Evolutionary conservation across 345 rosid genomes (phyloP).

Genomic region (Viola odorata): DNA sequence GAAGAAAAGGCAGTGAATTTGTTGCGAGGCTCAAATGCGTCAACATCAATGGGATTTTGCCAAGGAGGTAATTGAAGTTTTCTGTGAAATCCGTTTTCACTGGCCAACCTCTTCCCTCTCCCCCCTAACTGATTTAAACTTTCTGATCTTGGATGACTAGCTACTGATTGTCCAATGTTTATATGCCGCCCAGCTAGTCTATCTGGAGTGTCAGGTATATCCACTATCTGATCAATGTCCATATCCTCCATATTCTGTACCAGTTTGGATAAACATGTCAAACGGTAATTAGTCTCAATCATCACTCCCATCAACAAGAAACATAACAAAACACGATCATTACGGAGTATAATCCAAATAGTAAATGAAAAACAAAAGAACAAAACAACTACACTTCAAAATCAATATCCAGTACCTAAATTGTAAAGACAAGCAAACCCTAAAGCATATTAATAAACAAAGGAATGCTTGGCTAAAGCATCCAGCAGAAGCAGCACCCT

Average conservation of each 20-base stretch:
- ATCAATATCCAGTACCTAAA: neutral
- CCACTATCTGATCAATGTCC: conserved; percentile 55
- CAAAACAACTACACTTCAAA: neutral
- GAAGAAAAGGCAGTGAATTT: conserved; percentile 20
- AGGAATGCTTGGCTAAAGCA: neutral
- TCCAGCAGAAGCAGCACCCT: neutral
- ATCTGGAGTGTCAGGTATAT: conserved; percentile 82
- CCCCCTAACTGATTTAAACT: conserved; percentile 21
- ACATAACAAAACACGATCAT: too few relatives aligned
- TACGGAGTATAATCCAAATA: too few relatives aligned
- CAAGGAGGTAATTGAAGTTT: conserved; percentile 23
- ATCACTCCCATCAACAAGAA: too few relatives aligned
- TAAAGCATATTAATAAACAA: neutral
- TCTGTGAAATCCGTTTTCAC: conserved; percentile 27
- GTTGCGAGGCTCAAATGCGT: conserved; percentile 24
- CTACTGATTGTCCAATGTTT: conserved; percentile 23
- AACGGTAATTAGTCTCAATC: too few relatives aligned
- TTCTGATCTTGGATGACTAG: conserved; percentile 29
- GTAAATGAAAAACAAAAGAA: neutral
- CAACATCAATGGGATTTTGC: conserved; percentile 18
- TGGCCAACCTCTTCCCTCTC: conserved; percentile 23
- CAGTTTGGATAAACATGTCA: neutral
- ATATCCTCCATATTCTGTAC: conserved; percentile 58
- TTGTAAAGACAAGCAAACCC: neutral
- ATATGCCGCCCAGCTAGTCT: conserved; percentile 31